Evolutionary conservation across 2,329 filamentous ascomycete species (phyloP).

Genomic region (Gliomastix tumulicola): DNA sequence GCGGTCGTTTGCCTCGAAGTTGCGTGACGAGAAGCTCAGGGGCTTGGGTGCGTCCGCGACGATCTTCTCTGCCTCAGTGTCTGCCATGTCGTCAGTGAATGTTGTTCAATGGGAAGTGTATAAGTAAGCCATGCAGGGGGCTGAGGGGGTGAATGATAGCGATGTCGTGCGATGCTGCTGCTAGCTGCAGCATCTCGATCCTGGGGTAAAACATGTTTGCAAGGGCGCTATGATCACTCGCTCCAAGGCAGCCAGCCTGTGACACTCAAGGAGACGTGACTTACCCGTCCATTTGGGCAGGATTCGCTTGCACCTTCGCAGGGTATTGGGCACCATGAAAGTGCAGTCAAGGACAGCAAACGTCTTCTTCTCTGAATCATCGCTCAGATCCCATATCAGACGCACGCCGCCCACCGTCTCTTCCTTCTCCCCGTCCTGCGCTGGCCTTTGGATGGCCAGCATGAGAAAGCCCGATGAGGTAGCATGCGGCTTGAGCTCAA

Average conservation of each 20-base stretch:
- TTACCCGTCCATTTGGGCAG: neutral
- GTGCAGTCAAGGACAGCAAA: neutral
- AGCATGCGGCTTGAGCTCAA: neutral
- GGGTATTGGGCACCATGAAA: neutral
- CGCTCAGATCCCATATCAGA: conserved; percentile 1
- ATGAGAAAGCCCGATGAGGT: neutral
- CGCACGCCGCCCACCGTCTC: too few species aligned
- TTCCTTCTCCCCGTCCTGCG: too few species aligned
- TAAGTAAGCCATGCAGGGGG: too few species aligned
- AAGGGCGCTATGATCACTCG: too few species aligned
- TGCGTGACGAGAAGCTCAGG: neutral
- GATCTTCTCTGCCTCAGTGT: neutral
- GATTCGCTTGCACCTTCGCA: neutral
- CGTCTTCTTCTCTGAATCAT: neutral
- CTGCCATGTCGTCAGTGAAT: too few species aligned
- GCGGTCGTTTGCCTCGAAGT: neutral
- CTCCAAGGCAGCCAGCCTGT: too few species aligned
- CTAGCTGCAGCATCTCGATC: too few species aligned
- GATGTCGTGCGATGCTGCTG: neutral
- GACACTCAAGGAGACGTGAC: too few species aligned
- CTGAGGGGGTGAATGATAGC: too few species aligned
- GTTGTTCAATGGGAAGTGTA: too few species aligned
- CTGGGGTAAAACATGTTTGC: too few species aligned
- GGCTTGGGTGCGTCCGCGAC: conserved; percentile 1
- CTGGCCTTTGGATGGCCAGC: neutral